Evolutionary conservation across 306 rosid species (phyloP).

Genomic region (Malus orientalis): DNA sequence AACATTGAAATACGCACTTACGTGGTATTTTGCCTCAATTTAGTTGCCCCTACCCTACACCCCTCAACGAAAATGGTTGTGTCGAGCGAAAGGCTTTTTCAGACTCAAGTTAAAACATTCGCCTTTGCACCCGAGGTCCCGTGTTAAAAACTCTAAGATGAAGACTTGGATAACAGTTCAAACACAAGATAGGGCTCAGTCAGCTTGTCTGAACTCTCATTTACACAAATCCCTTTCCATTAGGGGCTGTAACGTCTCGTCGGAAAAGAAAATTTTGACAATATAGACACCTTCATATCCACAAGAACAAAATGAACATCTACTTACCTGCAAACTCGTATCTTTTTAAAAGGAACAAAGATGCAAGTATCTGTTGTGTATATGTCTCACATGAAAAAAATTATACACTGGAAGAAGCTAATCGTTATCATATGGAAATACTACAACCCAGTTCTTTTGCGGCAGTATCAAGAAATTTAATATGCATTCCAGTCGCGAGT

Average conservation of each 20-base stretch:
- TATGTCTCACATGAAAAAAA: conserved; percentile 15
- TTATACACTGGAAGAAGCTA: conserved; percentile 28
- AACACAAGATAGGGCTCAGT: not conserved
- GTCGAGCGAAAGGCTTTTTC: too few relatives aligned
- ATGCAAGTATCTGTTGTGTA: not conserved
- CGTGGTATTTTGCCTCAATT: too few relatives aligned
- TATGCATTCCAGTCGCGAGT: conserved; percentile 55
- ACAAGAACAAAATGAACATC: not conserved
- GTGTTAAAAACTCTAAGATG: too few relatives aligned
- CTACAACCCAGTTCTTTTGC: conserved; percentile 78
- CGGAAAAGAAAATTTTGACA: not conserved
- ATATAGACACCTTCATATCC: not conserved
- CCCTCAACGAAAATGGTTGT: too few relatives aligned
- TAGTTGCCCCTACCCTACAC: too few relatives aligned
- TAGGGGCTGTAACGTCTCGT: not conserved
- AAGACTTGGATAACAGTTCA: not conserved
- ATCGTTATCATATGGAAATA: conserved; percentile 46
- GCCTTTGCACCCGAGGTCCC: too few relatives aligned
- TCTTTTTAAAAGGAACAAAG: conserved; percentile 7
- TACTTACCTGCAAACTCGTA: conserved; percentile 5
- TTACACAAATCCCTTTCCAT: not conserved
- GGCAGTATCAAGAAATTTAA: conserved; percentile 60
- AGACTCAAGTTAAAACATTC: too few relatives aligned
- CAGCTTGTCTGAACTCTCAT: not conserved
- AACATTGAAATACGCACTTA: too few relatives aligned